Conservation (phyloP, 1,284 basidiomycete species). For the Pseudozyma sp. region DNA sequence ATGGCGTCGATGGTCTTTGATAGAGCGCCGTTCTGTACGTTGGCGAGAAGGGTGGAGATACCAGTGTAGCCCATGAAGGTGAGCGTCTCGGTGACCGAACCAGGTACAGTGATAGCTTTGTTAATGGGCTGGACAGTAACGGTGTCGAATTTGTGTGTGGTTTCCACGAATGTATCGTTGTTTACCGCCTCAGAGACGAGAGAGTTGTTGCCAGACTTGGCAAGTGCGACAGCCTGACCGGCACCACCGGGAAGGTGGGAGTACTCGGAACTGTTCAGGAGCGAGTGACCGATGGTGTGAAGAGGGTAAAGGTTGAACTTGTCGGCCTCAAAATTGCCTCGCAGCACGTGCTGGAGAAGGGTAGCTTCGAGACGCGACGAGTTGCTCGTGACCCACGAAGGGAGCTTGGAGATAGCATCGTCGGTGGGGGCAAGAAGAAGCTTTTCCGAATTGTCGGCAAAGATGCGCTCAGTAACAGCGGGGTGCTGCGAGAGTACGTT, state of each 20-base stretch:
- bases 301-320: slow-evolving; percentile 38
- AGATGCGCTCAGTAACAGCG: slow-evolving; percentile 43
- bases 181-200: slow-evolving; percentile 53
- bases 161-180: slow-evolving; percentile 36
- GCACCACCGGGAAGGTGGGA: slow-evolving; percentile 52
- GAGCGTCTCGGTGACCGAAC: slow-evolving; percentile 43
- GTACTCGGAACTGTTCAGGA: slow-evolving; percentile 33
- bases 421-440: slow-evolving; percentile 50
- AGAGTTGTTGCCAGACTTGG: slow-evolving; percentile 14
- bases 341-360: slow-evolving; percentile 52
- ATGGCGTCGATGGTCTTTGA: slow-evolving; percentile 40
- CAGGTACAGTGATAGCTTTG: slow-evolving; percentile 54
- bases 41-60: slow-evolving; percentile 26
- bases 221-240: slow-evolving; percentile 53
- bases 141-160: slow-evolving; percentile 21
- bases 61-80: slow-evolving; percentile 31
- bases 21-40: slow-evolving; percentile 37
- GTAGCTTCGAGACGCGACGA: slow-evolving; percentile 49
- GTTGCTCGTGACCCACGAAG: slow-evolving; percentile 47
- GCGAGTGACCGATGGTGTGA: slow-evolving; percentile 56
- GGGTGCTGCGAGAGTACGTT: slow-evolving; percentile 41
- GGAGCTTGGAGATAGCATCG: slow-evolving; percentile 44
- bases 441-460: slow-evolving; percentile 44
- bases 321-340: slow-evolving; percentile 37
- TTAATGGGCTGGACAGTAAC: slow-evolving; percentile 54